Conservation (phyloP, 805 yeast species). For the Zygosaccharomyces kombuchaensis region DNA sequence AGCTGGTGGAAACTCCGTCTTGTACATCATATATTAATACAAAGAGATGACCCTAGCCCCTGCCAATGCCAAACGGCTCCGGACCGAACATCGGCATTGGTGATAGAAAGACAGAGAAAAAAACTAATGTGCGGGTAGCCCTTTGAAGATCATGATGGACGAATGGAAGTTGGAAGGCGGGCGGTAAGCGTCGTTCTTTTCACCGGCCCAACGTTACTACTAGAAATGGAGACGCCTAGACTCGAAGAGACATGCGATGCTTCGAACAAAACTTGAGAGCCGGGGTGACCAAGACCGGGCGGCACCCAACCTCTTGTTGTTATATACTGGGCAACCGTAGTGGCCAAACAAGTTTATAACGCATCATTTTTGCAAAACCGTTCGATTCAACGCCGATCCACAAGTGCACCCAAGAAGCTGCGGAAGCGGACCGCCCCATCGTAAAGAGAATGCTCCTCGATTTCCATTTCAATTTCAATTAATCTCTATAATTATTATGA, state of each 20-base stretch:
- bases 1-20: not conserved
- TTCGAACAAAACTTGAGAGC: too few relatives aligned
- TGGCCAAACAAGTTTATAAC: not conserved
- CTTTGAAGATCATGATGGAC: not conserved
- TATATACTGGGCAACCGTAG: not conserved
- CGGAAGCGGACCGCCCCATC: not conserved
- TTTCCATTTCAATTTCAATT: too few relatives aligned
- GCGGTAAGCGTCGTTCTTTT: too few relatives aligned
- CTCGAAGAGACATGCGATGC: too few relatives aligned
- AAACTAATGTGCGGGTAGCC: not conserved
- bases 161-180: too few relatives aligned
- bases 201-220: too few relatives aligned
- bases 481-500: not conserved
- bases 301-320: not conserved
- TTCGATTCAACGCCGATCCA: not conserved
- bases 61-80: not conserved
- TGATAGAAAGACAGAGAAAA: not conserved
- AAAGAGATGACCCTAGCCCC: not conserved
- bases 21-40: not conserved
- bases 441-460: too few relatives aligned
- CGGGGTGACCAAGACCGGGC: too few relatives aligned
- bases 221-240: too few relatives aligned
- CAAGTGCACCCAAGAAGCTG: not conserved
- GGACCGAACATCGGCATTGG: constrained; percentile 7
- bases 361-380: not conserved